Conservation (phyloP, 2,329 filamentous ascomycete genomes). For the Colletotrichum sp. region DNA sequence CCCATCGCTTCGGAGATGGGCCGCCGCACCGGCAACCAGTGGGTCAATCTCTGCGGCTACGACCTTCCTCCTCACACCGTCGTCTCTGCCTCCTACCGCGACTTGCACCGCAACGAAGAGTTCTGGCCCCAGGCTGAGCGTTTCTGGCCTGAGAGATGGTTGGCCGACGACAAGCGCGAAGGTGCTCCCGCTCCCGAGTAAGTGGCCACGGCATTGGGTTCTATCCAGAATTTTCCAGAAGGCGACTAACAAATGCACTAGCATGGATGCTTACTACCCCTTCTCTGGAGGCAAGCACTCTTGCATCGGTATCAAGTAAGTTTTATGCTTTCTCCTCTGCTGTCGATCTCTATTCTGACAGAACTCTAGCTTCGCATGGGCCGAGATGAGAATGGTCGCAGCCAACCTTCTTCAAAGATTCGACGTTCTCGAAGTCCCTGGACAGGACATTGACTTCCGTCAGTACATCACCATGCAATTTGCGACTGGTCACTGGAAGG, state of each 20-base stretch:
- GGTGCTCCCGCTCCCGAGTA: slow-evolving; percentile 11
- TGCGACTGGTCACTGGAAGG: slow-evolving; percentile 29
- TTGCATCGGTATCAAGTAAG: slow-evolving; percentile 27
- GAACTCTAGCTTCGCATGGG: slow-evolving; percentile 24
- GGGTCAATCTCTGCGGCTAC: slow-evolving; percentile 14
- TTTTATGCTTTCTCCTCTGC: neutral
- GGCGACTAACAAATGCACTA: neutral
- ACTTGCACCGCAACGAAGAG: slow-evolving; percentile 14
- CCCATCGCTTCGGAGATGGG: slow-evolving; percentile 42
- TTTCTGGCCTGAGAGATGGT: slow-evolving; percentile 16
- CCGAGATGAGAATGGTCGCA: slow-evolving; percentile 27
- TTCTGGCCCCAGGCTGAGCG: slow-evolving; percentile 12
- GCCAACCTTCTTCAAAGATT: slow-evolving; percentile 25
- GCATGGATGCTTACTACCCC: slow-evolving; percentile 18
- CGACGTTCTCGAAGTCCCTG: slow-evolving; percentile 24
- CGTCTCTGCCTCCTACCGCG: slow-evolving; percentile 17
- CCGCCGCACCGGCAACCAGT: slow-evolving; percentile 13
- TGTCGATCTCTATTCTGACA: neutral
- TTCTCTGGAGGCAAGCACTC: slow-evolving; percentile 26
- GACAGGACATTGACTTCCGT: slow-evolving; percentile 24
- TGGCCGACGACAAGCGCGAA: slow-evolving; percentile 6
- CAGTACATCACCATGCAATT: slow-evolving; percentile 30
- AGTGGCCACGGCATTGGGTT: neutral
- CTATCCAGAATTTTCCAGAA: neutral
- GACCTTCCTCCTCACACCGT: slow-evolving; percentile 17